phyloP scores from a whole-genome alignment of 345 rosid genomes.

The Eucalyptus fibrosa region DNA sequence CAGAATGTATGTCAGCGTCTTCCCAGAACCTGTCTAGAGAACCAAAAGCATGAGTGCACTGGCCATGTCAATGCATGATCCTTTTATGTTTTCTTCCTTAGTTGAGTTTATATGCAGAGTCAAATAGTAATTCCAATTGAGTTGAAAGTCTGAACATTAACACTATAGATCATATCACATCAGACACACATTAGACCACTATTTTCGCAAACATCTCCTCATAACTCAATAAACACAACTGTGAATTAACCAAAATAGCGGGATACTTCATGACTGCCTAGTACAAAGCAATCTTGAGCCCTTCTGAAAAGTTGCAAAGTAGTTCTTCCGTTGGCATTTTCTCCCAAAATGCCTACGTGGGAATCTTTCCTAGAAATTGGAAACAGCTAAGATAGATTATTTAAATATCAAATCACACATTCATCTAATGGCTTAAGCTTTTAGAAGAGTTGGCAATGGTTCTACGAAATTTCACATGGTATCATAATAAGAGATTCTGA shows the following conservation, averaged over 20 bases:
- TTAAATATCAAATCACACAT: rapidly evolving
- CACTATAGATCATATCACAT: not conserved
- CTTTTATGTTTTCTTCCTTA: not conserved
- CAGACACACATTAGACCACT: not conserved
- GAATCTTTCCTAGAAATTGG: not conserved
- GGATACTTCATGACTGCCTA: not conserved
- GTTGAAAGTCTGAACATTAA: not conserved
- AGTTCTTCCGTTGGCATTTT: not conserved
- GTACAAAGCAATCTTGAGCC: not conserved
- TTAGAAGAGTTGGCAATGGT: rapidly evolving
- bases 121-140: not conserved
- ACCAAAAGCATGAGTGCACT: not conserved
- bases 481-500: not conserved
- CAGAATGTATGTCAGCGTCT: conserved; percentile 80
- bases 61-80: not conserved
- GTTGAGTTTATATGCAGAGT: not conserved
- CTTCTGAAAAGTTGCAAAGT: not conserved
- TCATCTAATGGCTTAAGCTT: rapidly evolving
- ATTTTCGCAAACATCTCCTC: not conserved
- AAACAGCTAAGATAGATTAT: not conserved
- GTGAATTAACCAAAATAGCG: not conserved
- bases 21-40: conserved; percentile 86
- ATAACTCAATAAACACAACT: not conserved
- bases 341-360: not conserved
- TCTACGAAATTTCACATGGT: rapidly evolving